These are phyloP conservation scores for Setomelanomma holmii DNA, from an alignment of 2,329 filamentous ascomycete genomes.

Conservation along the genomic window DNA sequence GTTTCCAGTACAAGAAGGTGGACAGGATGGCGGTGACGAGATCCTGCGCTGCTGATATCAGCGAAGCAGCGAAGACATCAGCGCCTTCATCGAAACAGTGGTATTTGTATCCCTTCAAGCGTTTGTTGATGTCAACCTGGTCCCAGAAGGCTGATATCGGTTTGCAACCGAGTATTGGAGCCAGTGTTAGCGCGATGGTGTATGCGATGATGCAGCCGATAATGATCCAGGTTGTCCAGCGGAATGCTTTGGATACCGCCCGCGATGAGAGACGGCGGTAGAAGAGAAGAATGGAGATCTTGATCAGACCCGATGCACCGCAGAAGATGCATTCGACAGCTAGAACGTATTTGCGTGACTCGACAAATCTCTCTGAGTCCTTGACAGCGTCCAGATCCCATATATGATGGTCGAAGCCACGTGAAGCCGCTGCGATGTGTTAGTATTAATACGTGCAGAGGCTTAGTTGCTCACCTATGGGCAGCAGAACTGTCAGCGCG, in stretches of 20 bases:
- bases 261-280: slow-evolving; percentile 38
- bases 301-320: slow-evolving; percentile 36
- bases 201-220: slow-evolving; percentile 37
- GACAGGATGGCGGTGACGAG: slow-evolving; percentile 40
- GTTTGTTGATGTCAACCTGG: slow-evolving; percentile 25
- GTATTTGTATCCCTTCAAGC: slow-evolving; percentile 31
- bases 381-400: slow-evolving; percentile 31
- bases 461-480: slow-evolving; percentile 21
- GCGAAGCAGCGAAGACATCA: slow-evolving; percentile 34
- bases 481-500: slow-evolving; percentile 27
- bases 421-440: slow-evolving; percentile 19
- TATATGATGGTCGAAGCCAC: slow-evolving; percentile 33
- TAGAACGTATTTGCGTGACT: slow-evolving; percentile 37
- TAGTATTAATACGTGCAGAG: slow-evolving; percentile 4
- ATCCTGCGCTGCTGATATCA: slow-evolving; percentile 38
- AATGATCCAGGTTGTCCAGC: slow-evolving; percentile 31
- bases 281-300: slow-evolving; percentile 44
- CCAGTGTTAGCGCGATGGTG: slow-evolving; percentile 35
- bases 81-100: slow-evolving; percentile 43
- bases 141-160: slow-evolving; percentile 44
- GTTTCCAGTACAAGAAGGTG: slow-evolving; percentile 42
- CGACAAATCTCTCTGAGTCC: slow-evolving; percentile 16
- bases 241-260: slow-evolving; percentile 31
- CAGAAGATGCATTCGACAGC: slow-evolving; percentile 36
- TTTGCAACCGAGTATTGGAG: slow-evolving; percentile 37